Conservation (phyloP, 768 basidiomycete species). For the Auricularia sp. region DNA sequence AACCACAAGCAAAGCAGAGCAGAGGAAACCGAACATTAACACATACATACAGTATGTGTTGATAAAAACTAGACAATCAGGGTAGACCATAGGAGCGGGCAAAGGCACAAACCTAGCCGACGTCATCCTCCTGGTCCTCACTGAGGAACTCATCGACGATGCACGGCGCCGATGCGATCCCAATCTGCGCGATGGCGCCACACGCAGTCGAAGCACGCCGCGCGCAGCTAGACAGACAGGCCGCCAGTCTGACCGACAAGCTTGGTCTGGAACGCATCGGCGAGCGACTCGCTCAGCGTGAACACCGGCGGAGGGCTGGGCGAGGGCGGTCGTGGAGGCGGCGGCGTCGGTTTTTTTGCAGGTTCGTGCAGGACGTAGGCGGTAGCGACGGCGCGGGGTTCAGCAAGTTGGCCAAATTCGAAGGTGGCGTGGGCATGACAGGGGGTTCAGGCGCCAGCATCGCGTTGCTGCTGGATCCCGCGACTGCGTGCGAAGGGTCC, state of each 20-base stretch:
- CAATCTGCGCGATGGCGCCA: constrained; percentile 79
- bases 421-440: background rate
- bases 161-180: constrained; percentile 62
- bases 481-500: constrained; percentile 14
- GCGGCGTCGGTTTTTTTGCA: constrained; percentile 1
- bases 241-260: constrained; percentile 45
- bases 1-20: no score
- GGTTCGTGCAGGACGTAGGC: constrained; percentile 6
- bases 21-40: no score
- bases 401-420: background rate
- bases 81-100: no score
- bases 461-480: constrained; percentile 10
- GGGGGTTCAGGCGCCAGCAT: constrained; percentile 9
- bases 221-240: constrained; percentile 79
- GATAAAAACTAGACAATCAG: no score
- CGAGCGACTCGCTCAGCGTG: constrained; percentile 40
- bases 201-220: constrained; percentile 66
- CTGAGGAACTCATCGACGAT: constrained; percentile 56
- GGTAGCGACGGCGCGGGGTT: background rate
- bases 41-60: no score
- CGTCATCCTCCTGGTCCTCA: constrained; percentile 29
- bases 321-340: constrained; percentile 17
- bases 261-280: constrained; percentile 39
- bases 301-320: constrained; percentile 57
- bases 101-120: background rate